Evolutionary conservation across 805 yeast genomes (phyloP), one percentile per base, ranked within the genome.

Genomic region (Teunomyces funiuensis): DNA sequence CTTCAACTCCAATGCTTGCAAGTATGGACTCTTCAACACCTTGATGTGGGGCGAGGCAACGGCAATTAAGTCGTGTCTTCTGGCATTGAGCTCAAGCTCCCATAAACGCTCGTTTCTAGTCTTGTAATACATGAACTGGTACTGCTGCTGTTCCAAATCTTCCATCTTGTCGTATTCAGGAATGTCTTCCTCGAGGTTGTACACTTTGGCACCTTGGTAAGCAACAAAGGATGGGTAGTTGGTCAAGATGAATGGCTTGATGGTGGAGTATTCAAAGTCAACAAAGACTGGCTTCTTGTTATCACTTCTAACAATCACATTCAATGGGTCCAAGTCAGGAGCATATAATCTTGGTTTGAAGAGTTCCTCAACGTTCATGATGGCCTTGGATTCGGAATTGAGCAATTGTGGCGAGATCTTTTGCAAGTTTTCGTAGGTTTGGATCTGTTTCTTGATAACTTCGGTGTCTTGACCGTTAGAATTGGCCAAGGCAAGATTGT

Each of bases 291-390:
- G 67, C 6, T 59, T 62, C 19, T 49, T 53, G 30, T 62, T 57
- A 29, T 44, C 47, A 9, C 72, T 66, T 18, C 36, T 37, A 17
- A 74, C 60, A 33, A 89, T 70, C 6, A 88, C 87, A 58, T 91
- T 91, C 78, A 90, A 73, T 16, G 99, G 98, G 60, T 88, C 95
- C 50, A 93, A 66, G 60, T 93, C 98, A 4, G 97, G 91, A 48
- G 82, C 74, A 49, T 69, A 78, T 40, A 91, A 66, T 52, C 91
- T 78, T 44, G 96, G 91, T 40, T 80, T 74, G 53, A 85, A 75
- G 31, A 88, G 63, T 42, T 82, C 80, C 2, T 67, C 69, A 42
- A 76, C 69, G 50, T 84, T 80, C 57, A 85, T 87, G 57, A 86
- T 76, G 7, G 77, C 68, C 14, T 68, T 66, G 6, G 82, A 67